Base-by-base conservation (phyloP, 1,139 yeast genomes). In the Geotrichum fermentans region DNA sequence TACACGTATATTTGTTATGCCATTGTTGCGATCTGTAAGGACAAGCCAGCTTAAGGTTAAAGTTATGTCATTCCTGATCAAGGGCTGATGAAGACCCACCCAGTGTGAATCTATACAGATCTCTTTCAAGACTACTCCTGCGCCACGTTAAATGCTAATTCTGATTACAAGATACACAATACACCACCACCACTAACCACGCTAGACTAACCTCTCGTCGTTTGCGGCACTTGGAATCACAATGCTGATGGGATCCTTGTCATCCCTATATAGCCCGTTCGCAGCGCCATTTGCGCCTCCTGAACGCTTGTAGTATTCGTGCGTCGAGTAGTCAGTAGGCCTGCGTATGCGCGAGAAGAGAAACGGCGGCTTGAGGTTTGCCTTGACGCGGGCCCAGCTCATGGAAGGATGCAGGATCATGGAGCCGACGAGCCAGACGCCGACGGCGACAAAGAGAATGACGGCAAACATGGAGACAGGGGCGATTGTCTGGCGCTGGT, bases 401-500 rank as follows among this genome's bases (percentile, higher is more conserved):
- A 35, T 40, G 14, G 32, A 26, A 7, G 49, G 52, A n/a, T 45
- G 52, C 22, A 54, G 40, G 33, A 55, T 45, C 14, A 47, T 37
- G 10, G 57, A 40, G 7, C 67, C 74, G 61, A 51, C 60, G 29
- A 56, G 54, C 49, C 64, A 69, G 5, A 72, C 74, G 33, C 64
- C 47, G 40, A 67, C 55, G 34, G 73, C 73, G 16, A 72, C 72
- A 20, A 61, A 52, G 22, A 69, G 58, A 28, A 63, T 58, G 33
- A 59, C 47, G 18, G 61, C 38, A 43, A 63, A 63, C 7, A 63
- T 59, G 28, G 60, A 45, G 20, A 61, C 55, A 8, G 67, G 67
- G 28, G 60, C 56, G 54, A 59, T 53, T 4, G 64, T 53, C 52
- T 62, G 60, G 47, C 70, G 68, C 51, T 71, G 67, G 52, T 82